Percentiles rank a stretch among this genome's conserved stretches.
These are phyloP conservation scores for Barnettozyma botsteinii DNA, from an alignment of 805 yeast genomes.

Conservation along the genomic window DNA sequence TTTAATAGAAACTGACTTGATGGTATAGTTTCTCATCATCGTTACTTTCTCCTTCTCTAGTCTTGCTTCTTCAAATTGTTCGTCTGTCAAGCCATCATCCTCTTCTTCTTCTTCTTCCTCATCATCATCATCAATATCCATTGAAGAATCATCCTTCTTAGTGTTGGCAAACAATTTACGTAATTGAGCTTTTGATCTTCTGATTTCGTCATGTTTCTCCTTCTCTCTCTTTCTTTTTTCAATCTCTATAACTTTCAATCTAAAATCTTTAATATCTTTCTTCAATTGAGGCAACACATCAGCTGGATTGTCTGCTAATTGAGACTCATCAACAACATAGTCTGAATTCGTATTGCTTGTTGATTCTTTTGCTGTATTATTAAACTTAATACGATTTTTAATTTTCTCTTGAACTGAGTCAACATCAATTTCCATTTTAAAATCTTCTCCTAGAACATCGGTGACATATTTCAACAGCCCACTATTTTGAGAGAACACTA, in stretches of 20 bases:
- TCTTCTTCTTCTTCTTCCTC: slow-evolving; percentile 18
- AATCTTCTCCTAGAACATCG: slow-evolving; percentile 3
- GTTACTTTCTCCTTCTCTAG: slow-evolving; percentile 20
- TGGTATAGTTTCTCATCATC: slow-evolving; percentile 18
- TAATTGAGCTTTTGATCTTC: slow-evolving; percentile 41
- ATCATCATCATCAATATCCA: slow-evolving; percentile 20
- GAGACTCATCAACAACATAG: slow-evolving; percentile 53
- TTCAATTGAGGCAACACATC: slow-evolving; percentile 47
- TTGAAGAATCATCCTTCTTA: slow-evolving; percentile 20
- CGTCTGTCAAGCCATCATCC: slow-evolving; percentile 29
- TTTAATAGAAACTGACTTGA: slow-evolving; percentile 14
- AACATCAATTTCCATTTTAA: neutral
- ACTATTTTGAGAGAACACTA: slow-evolving; percentile 2
- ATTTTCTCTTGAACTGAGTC: slow-evolving; percentile 1
- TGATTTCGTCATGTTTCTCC: slow-evolving; percentile 43
- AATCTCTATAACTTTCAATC: slow-evolving; percentile 46
- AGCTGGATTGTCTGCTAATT: slow-evolving; percentile 50
- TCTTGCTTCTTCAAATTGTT: slow-evolving; percentile 27
- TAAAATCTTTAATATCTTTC: slow-evolving; percentile 48
- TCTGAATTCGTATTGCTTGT: slow-evolving; percentile 10
- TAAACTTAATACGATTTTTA: slow-evolving; percentile 6
- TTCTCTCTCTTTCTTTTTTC: slow-evolving; percentile 47
- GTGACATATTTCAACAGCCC: slow-evolving; percentile 1
- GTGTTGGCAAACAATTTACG: slow-evolving; percentile 39
- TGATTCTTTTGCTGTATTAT: neutral